A percentile compares a stretch with the other conserved stretches of the same genome.
These are phyloP conservation scores for Lyophyllum decastes DNA, from an alignment of 768 basidiomycete genomes.

Conservation along the genomic window DNA sequence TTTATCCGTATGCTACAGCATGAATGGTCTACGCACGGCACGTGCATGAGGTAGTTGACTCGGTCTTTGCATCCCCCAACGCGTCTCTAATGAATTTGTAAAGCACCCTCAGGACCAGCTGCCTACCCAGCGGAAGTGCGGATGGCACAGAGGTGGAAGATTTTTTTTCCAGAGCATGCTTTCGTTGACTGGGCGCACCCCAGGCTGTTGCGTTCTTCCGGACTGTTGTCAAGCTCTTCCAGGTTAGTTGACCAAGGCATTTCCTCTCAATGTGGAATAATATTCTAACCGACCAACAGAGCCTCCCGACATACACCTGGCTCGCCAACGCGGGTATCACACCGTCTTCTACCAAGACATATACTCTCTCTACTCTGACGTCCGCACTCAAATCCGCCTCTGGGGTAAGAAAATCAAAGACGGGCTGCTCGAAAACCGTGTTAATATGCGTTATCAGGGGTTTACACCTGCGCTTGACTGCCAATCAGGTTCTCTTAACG, in stretches of 20 bases:
- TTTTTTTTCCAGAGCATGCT: background rate
- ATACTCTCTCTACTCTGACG: conserved; percentile 54
- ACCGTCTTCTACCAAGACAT: conserved; percentile 59
- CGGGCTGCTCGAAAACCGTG: background rate
- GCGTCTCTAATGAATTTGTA: conserved; percentile 17
- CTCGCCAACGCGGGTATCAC: conserved; percentile 72
- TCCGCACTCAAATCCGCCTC: conserved; percentile 56
- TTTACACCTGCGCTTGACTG: conserved; percentile 43
- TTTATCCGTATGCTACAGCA: conserved; percentile 43
- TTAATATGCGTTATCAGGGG: conserved; percentile 31
- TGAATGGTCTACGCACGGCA: conserved; percentile 74
- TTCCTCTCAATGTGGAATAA: conserved; percentile 20
- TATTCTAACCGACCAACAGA: conserved; percentile 15
- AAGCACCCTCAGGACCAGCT: conserved; percentile 60
- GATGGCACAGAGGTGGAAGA: conserved; percentile 57
- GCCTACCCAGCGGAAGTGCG: conserved; percentile 60
- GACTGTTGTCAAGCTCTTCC: conserved; percentile 57
- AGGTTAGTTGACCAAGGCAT: conserved; percentile 37
- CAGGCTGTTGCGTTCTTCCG: conserved; percentile 72
- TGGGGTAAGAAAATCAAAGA: conserved; percentile 36
- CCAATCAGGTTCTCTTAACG: conserved; percentile 26
- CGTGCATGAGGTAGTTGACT: conserved; percentile 43
- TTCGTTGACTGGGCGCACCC: background rate
- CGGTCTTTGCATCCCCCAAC: background rate
- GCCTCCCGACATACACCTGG: conserved; percentile 74